Evolutionary conservation across 768 basidiomycete genomes (phyloP), one percentile per base, ranked within the genome.

Genomic region (Tylopilus intermedius): DNA sequence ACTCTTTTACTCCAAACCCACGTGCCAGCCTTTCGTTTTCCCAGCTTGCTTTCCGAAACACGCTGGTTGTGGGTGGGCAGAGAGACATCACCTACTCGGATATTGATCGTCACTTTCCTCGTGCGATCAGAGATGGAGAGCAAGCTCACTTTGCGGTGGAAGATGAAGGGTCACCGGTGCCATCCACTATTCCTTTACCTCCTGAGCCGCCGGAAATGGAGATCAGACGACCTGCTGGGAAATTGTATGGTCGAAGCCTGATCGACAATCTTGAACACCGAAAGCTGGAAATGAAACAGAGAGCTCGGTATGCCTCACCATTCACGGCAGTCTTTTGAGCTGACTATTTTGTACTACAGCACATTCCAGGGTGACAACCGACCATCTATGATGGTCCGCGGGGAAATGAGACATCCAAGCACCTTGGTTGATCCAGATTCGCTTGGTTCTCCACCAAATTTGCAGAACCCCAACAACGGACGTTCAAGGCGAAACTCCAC

Each of bases 381-480:
- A 52, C 91, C 94, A 9, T 88, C 90, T 5, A 95, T 95, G 94
- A 94, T 95, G 92, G 81, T 84, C 32, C 81, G 93, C 56, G 73
- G 75, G 35, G 69, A 72, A 40, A 67, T 74, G 33, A 70, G 76
- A 51, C 82, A 79, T 18, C 67, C 80, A 11, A 83, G 79, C 59
- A 88, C 90, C 0, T 68, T 93, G 46, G 88, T 93, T 60, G 87
- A 92, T 64, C 84, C 86, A 15, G 73, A 78, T 38, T 72, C 79
- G 3, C 72, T 91, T 45, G 76, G 74, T 38, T 64, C 66, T 14
- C 71, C 76, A n/a, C 81, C 83, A 5, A 61, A 62, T 26, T 70
- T 74, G 14, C 78, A 79, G 49, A 71, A 72, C 33, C 62, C 75
- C 57, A 74, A 71, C 51, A 74, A 79, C 30, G 76, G 74, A 49